phyloP scores from a whole-genome alignment of 805 yeast genomes.

The Candida vaughaniae region DNA sequence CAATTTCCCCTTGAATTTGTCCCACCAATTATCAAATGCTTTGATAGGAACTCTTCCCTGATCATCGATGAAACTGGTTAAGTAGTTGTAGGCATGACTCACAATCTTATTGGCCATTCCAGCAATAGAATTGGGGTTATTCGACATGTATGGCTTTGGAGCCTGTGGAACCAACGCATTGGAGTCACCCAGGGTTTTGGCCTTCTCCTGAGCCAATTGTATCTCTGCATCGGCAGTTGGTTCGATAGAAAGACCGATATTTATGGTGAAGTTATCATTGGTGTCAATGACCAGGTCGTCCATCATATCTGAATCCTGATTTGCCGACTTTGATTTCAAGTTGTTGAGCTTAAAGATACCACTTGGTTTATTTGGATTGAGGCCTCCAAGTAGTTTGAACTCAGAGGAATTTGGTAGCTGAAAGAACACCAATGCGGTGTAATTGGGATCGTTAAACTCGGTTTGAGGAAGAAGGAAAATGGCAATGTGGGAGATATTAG shows the following conservation, averaged over 20 bases:
- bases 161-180: slow-evolving; percentile 17
- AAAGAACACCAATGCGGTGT: slow-evolving; percentile 83
- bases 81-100: slow-evolving; percentile 85
- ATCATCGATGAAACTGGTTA: slow-evolving; percentile 81
- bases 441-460: slow-evolving; percentile 58
- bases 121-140: slow-evolving; percentile 38
- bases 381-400: slow-evolving; percentile 65
- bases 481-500: slow-evolving; percentile 73
- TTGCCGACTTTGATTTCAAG: slow-evolving; percentile 34
- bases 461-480: slow-evolving; percentile 84
- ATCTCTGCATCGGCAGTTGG: slow-evolving; percentile 65
- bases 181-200: slow-evolving; percentile 10
- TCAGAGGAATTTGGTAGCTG: slow-evolving; percentile 67
- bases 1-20: slow-evolving; percentile 72
- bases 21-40: slow-evolving; percentile 95
- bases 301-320: slow-evolving; percentile 23
- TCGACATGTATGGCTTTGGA: slow-evolving; percentile 11
- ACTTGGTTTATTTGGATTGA: slow-evolving; percentile 71
- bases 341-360: slow-evolving; percentile 83
- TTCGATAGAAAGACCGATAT: slow-evolving; percentile 89
- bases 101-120: slow-evolving; percentile 83
- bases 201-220: slow-evolving; percentile 48
- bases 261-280: slow-evolving; percentile 30
- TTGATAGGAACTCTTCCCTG: slow-evolving; percentile 83
- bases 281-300: slow-evolving; percentile 30